Percentiles rank a stretch among this genome's conserved stretches.
These are phyloP conservation scores for Lepiota venenata DNA, from an alignment of 768 basidiomycete genomes.

Conservation along the genomic window DNA sequence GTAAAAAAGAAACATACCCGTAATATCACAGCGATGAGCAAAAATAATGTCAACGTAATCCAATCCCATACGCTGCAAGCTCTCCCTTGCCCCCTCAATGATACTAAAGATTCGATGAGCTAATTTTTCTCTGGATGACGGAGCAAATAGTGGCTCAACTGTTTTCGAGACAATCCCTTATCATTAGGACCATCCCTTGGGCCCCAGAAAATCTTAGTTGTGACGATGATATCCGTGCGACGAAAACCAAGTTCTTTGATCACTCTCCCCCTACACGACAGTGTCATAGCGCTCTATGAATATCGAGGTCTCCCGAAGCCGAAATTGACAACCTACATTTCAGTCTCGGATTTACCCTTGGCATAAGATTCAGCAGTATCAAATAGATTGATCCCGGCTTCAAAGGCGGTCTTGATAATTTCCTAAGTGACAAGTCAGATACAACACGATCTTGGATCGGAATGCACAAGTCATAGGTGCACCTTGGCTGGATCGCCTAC, in stretches of 20 bases:
- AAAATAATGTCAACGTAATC: constrained; percentile 76
- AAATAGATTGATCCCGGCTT: constrained; percentile 75
- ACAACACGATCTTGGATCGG: not conserved
- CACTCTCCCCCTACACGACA: constrained; percentile 52
- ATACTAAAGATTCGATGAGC: constrained; percentile 36
- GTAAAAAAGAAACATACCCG: constrained; percentile 30
- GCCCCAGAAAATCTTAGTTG: constrained; percentile 85
- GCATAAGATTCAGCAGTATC: constrained; percentile 69
- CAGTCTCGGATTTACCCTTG: constrained; percentile 63
- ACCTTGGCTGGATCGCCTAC: constrained; percentile 72
- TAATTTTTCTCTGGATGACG: not conserved
- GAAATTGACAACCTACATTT: constrained; percentile 48
- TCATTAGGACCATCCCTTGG: constrained; percentile 55
- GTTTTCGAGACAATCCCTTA: constrained; percentile 53
- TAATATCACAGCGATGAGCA: constrained; percentile 64
- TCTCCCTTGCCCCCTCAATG: constrained; percentile 70
- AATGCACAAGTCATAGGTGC: constrained; percentile 2
- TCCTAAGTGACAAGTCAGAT: constrained; percentile 38
- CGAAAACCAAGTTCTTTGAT: constrained; percentile 69
- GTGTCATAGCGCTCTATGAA: not conserved
- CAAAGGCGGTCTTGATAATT: constrained; percentile 74
- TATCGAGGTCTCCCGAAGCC: not conserved
- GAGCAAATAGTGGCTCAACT: constrained; percentile 31
- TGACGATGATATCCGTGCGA: constrained; percentile 66
- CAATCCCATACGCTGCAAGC: constrained; percentile 63